Evolutionary conservation across 2,329 filamentous ascomycete species (phyloP), one percentile per base, ranked within the genome.

Genomic region (Fusarium continuum): DNA sequence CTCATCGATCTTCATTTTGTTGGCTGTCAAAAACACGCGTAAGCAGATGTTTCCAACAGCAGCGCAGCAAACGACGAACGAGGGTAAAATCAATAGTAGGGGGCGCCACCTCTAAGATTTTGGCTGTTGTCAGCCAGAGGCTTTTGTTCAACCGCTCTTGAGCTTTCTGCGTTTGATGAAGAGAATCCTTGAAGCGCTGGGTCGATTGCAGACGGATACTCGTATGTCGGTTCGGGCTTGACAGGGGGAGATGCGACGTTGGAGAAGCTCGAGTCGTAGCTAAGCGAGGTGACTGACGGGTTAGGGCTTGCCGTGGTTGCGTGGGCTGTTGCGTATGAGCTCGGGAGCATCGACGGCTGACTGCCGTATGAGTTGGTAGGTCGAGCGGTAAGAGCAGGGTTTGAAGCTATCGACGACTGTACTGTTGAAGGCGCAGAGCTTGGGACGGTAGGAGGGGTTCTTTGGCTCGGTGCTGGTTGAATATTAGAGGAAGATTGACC

Each of bases 1-100:
- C 69, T 93, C 89, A 74, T 89, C 85, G 71, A 95, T 87, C 72
- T 85, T 87, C 77, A 92, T 88, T 73, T 84, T 88, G 47, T 72
- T 73, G 61, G 73, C 73, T 75, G 66, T 61, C 64, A 61, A 65
- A 65, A 59, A 69, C 63, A 63, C 61, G 68, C 64, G 69, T 72
- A 69, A 76, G 70, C 62, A 71, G 69, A 74, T 65, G 58, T 69
- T 70, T 67, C 66, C 49, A 60, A 69, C 67, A 72, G 70, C 68
- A 64, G 63, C 62, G 62, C 62, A 65, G 60, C 49, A 65, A 71
- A 68, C 53, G 67, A 68, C 62, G 65, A 71, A 69, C 56, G 64
- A 64, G 55, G 68, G 64, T 59, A 66, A 69, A 67, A 69, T 72
- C 70, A 77, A 76, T 75, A 69, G 67, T 69, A 78, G 69, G 77